A percentile compares a stretch with the other conserved stretches of the same genome.
Conservation (phyloP, 805 yeast species). For the Pichia rugopelliculosa region DNA sequence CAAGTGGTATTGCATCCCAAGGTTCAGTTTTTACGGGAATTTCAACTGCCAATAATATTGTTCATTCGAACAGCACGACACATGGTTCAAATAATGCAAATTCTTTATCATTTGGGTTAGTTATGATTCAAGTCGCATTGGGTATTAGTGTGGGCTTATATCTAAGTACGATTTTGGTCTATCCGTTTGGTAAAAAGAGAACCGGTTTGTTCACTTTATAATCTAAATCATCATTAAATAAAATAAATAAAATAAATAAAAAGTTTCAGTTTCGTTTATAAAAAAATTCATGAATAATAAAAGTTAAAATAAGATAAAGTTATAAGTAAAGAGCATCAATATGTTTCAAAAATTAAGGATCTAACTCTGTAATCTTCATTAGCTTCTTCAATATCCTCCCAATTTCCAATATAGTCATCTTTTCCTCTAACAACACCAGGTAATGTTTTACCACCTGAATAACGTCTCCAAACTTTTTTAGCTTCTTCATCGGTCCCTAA, state of each 20-base stretch:
- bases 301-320: neutral
- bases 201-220: constrained; percentile 80
- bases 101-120: constrained; percentile 55
- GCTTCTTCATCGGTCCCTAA: constrained; percentile 86
- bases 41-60: constrained; percentile 61
- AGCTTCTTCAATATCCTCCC: constrained; percentile 79
- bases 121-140: constrained; percentile 88
- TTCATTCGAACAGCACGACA: constrained; percentile 30
- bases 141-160: constrained; percentile 93
- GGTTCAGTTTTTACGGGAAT: constrained; percentile 80
- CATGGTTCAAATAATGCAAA: constrained; percentile 17
- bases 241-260: neutral
- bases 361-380: constrained; percentile 69
- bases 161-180: constrained; percentile 82
- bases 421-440: constrained; percentile 84
- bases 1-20: constrained; percentile 89
- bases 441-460: constrained; percentile 59
- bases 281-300: neutral
- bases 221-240: neutral
- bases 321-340: constrained; percentile 25
- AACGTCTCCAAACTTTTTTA: constrained; percentile 74
- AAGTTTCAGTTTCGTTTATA: neutral
- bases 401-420: constrained; percentile 77
- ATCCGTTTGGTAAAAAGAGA: constrained; percentile 86
- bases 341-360: constrained; percentile 57